Conservation (phyloP, 108 stramenopile species). For the Cafeteria roenbergensis region DNA sequence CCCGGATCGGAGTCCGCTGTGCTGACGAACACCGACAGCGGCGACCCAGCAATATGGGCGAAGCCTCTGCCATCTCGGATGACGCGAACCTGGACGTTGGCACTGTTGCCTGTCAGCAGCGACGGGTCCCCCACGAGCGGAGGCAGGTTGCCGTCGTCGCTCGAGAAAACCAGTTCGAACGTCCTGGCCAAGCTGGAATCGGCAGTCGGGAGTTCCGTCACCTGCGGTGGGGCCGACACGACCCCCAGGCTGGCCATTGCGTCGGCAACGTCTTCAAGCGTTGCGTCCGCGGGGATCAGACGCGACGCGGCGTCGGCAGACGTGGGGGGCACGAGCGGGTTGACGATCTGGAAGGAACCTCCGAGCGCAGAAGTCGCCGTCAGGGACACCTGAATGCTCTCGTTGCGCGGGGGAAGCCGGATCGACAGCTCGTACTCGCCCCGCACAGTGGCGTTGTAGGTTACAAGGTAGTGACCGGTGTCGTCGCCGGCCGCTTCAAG, state of each 20-base stretch:
- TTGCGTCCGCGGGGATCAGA: too few relatives aligned
- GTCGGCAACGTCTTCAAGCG: too few relatives aligned
- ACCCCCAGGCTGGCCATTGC: too few relatives aligned
- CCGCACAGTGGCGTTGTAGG: slow-evolving; percentile 37
- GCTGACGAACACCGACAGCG: slow-evolving; percentile 31
- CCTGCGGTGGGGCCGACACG: too few relatives aligned
- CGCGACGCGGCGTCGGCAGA: too few relatives aligned
- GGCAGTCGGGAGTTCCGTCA: too few relatives aligned
- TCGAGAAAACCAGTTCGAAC: background rate
- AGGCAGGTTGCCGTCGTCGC: slow-evolving; percentile 21
- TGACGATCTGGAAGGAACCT: slow-evolving; percentile 11
- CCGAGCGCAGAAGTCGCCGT: too few relatives aligned
- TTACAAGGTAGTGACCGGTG: slow-evolving; percentile 36
- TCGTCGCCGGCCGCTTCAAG: slow-evolving; percentile 10
- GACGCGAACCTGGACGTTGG: slow-evolving; percentile 27
- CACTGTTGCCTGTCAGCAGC: slow-evolving; percentile 31
- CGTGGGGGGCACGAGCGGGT: too few relatives aligned
- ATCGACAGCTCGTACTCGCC: slow-evolving; percentile 45
- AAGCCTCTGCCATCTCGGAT: slow-evolving; percentile 24
- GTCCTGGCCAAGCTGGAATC: too few relatives aligned
- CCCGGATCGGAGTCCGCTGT: slow-evolving; percentile 40
- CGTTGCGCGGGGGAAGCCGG: slow-evolving; percentile 18
- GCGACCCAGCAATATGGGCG: slow-evolving; percentile 44
- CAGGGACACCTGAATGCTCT: too few relatives aligned
- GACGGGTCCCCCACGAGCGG: slow-evolving; percentile 23